Base-by-base conservation (phyloP, 371 early-diverging fungal genomes). In the Mucor ambiguus region DNA sequence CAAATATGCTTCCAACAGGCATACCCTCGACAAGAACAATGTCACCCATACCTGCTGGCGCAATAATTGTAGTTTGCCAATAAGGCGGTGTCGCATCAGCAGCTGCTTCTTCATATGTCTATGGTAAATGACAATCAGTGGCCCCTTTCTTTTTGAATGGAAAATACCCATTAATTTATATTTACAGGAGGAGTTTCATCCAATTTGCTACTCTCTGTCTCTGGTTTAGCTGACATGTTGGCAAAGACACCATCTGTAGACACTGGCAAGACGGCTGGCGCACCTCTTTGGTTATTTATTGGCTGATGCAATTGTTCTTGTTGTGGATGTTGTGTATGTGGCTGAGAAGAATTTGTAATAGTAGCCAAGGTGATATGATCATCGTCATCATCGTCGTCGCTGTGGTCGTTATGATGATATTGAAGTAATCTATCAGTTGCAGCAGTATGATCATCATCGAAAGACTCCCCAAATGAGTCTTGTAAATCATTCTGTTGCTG, bases 11-110 rank as follows among this genome's bases (percentile, higher is more conserved):
- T 16, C 90, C 90, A 16, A 87, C 88, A 16, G 90, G 90, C 60
- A 90, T 66, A 22, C 88, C 87, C 56, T 90, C 90, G 1, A 90
- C 87, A 37, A 90, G 68, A 24, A 87, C 69, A 32, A 82, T 74
- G 61, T 88, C 90, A 22, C 84, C 85, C 62, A 79, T 72, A 49
- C 80, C 79, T 28, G 81, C 76, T n/a, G 88, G 84, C 22, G 86
- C 76, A 66, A 85, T 85, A 6, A 86, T 72, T 3, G 88, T 83
- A 3, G 86, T 82, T 67, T 87, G 86, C 80, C 84, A 85, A 57
- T 87, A 87, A 11, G 88, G 84, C 14, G 90, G 90, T 18, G 88
- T 79, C 2, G 86, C 75, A 76, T 90, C 90, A 32, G 82, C 74
- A 8, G 83, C 80, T 28, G 87, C 88, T 43, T 80, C 78, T 58